Evolutionary conservation across 2,329 filamentous ascomycete species (phyloP), one percentile per base, ranked within the genome.

Genomic region (Clonostachys sp.): DNA sequence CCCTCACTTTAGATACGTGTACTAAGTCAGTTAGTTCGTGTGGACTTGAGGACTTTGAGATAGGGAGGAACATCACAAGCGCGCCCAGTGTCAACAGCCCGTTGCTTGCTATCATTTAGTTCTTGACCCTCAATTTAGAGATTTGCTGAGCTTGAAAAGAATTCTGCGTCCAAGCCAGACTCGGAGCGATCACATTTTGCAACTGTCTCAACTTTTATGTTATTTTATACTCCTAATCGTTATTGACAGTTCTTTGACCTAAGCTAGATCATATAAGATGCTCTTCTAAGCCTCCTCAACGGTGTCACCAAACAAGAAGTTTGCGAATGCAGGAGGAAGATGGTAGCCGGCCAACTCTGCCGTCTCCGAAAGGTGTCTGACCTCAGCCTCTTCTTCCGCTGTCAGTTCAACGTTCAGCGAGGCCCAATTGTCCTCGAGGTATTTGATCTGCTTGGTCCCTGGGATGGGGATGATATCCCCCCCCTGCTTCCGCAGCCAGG

Each of bases 401-500:
- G 53, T 57, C 16, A 69, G 41, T 30, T 50, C 12, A 1, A 70
- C 50, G 12, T 60, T 42, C 16, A 59, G 36, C 3, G 62, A 59
- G 2, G 48, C 62, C 34, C 63, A 54, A 43, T 75, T 75, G 49
- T 73, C 64, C 47, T 73, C 66, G 35, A 74, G 52, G 42, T 66
- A 69, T 50, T 62, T 59, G 18, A 69, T 56, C 44, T 56, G 66
- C 57, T 68, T 74, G 5, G 71, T 75, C 2, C 71, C 73, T 0
- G 67, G 71, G 49, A 74, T 84, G 0, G 82, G 80, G 53, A 80
- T 73, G 46, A 84, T 68, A 53, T 83, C 76, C 7, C 73, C 68
- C 0, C 77, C 78, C 53, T 84, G 79, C 5, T 71, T 72, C 52
- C 83, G 55, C 49, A 85, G 53, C 81, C 81, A 86, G 0, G 81